Evolutionary conservation across 2,329 filamentous ascomycete genomes (phyloP), one percentile per base, ranked within the genome.

Genomic region (Colletotrichum noveboracense): DNA sequence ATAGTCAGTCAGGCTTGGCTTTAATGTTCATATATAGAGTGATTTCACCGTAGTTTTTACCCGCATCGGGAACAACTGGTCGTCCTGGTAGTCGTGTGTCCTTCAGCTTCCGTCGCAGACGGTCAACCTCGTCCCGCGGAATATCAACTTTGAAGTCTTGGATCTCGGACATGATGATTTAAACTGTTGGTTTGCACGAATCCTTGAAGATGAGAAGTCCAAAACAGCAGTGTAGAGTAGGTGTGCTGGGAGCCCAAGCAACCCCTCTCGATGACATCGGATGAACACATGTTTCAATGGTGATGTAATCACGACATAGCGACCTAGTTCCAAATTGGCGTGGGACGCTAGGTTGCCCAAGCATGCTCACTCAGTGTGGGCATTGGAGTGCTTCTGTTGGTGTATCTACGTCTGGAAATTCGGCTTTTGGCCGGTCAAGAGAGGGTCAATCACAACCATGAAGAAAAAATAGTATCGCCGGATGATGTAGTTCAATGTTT

Each of bases 81-180:
- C 36, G 36, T 4, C 64, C 55, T 4, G 64, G 64, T 1, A 68
- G 55, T 24, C 64, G 6, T 13, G 64, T 38, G 30, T 68, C 64
- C n/a, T 10, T 38, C 8, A 55, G 55, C 14, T 72, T 72, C 12
- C 70, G 55, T 16, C 13, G 34, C 21, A 72, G 24, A 1, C 64
- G 21, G 9, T 62, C 55, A 21, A 72, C 64, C 14, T 72, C 64
- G 5, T 68, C 64, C 14, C 12, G 4, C n/a, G 55, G 13, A 13
- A 72, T 30, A 16, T 62, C 28, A 34, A 72, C 34, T 16, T 36
- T 68, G 13, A 72, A 68, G 7, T 72, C 70, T 52, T 62, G 55
- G 7, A 72, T 72, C 5, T 62, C 64, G 13, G 64, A 61, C 70
- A 72, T 71, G n/a, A 14, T 67, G 10, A 28, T 26, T 24, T 58